These are phyloP conservation scores for Aspergillus vadensis DNA, from an alignment of 2,329 filamentous ascomycete genomes.

Conservation along the genomic window DNA sequence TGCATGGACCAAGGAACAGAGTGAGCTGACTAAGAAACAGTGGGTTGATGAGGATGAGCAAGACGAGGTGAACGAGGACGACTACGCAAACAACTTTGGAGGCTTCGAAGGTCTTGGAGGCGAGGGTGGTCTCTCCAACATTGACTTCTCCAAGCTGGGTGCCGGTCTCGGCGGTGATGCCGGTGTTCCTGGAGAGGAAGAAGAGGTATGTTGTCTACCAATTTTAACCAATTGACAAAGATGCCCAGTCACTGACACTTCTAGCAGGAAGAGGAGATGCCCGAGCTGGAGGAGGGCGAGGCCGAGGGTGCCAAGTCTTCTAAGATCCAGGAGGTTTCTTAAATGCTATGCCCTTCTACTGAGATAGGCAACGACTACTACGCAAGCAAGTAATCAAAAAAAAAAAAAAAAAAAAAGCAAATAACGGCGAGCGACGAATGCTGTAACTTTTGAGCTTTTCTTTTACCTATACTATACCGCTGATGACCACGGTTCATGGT, in stretches of 20 bases:
- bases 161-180: constrained; percentile 54
- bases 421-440: constrained; percentile 12
- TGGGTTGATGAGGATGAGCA: constrained; percentile 99
- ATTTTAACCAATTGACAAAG: background rate
- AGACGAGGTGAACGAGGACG: constrained; percentile 82
- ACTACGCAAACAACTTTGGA: constrained; percentile 58
- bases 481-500: background rate
- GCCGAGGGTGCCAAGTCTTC: constrained; percentile 45
- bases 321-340: constrained; percentile 43
- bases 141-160: constrained; percentile 91
- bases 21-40: constrained; percentile 41
- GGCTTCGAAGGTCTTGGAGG: constrained; percentile 48
- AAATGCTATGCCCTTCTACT: constrained; percentile 15
- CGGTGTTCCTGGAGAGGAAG: constrained; percentile 39
- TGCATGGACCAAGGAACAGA: background rate
- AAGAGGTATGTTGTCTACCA: constrained; percentile 39
- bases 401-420: background rate
- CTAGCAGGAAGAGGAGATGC: constrained; percentile 75
- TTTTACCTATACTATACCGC: background rate
- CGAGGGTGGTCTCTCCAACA: constrained; percentile 74
- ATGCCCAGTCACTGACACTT: constrained; percentile 6
- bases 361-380: background rate
- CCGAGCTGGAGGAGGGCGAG: constrained; percentile 60
- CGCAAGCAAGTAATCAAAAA: background rate
- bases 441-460: background rate